Conservation (phyloP, 2,329 filamentous ascomycete species). For the Epichloe aotearoae region DNA sequence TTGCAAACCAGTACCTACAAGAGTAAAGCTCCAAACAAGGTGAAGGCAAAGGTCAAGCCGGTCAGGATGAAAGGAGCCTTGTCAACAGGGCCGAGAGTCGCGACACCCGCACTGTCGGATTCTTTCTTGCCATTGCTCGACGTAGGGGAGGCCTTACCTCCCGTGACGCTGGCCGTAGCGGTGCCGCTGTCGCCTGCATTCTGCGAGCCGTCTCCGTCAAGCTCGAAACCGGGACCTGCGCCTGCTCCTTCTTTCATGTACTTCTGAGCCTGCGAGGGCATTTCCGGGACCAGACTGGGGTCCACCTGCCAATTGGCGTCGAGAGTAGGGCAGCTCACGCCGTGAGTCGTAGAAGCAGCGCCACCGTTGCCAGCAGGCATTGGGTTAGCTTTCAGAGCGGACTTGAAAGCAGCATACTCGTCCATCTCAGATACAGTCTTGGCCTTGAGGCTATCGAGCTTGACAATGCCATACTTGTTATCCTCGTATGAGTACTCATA, state of each 20-base stretch:
- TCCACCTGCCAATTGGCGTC: constrained; percentile 38
- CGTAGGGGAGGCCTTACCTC: constrained; percentile 19
- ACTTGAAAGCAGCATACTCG: constrained; percentile 48
- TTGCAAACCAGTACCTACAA: constrained; percentile 18
- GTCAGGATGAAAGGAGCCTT: constrained; percentile 22
- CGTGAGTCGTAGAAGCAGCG: constrained; percentile 32
- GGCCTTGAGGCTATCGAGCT: constrained; percentile 46
- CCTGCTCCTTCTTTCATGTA: constrained; percentile 42
- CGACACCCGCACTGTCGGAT: constrained; percentile 18
- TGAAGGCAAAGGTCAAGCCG: constrained; percentile 22
- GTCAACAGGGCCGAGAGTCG: constrained; percentile 15
- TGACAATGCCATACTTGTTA: constrained; percentile 69
- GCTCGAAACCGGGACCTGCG: constrained; percentile 36
- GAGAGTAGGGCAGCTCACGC: constrained; percentile 35
- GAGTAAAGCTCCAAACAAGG: constrained; percentile 25
- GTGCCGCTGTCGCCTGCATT: constrained; percentile 32
- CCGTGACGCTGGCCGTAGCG: constrained; percentile 28
- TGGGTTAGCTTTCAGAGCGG: constrained; percentile 33
- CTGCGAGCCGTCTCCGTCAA: constrained; percentile 41
- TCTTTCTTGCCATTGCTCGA: constrained; percentile 7
- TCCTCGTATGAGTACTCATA: constrained; percentile 85
- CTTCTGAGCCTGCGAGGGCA: constrained; percentile 36
- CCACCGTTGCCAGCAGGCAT: constrained; percentile 38
- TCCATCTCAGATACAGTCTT: constrained; percentile 37
- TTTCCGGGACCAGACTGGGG: constrained; percentile 34